Evolutionary conservation across 495 filamentous ascomycete genomes (phyloP).

Genomic region (Aspergillus olivimuriae): DNA sequence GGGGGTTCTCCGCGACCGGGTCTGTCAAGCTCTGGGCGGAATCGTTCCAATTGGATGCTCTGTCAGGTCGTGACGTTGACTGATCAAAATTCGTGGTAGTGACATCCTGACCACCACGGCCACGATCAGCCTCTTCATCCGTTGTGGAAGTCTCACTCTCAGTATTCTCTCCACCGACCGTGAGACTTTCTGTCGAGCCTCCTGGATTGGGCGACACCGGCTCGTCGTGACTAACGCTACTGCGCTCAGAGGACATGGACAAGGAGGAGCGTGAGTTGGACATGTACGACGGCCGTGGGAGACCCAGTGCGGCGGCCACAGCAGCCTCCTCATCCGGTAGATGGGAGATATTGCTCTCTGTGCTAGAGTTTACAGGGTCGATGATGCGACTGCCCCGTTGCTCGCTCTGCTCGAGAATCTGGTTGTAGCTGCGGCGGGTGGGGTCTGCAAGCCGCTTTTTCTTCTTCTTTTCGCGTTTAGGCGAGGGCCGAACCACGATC

Average conservation of each 20-base stretch:
- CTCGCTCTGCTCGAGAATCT: slow-evolving; percentile 62
- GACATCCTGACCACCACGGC: too few relatives aligned
- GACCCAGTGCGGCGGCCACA: slow-evolving; percentile 63
- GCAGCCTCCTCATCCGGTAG: slow-evolving; percentile 60
- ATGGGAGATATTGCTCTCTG: slow-evolving; percentile 30
- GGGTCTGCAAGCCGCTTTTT: slow-evolving; percentile 79
- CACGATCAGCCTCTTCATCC: slow-evolving; percentile 24
- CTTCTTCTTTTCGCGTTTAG: slow-evolving; percentile 90
- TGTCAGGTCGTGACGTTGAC: too few relatives aligned
- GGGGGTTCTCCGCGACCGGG: background rate
- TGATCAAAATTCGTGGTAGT: too few relatives aligned
- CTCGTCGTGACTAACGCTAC: slow-evolving; percentile 31
- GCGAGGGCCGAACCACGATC: slow-evolving; percentile 85
- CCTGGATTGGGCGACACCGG: slow-evolving; percentile 22
- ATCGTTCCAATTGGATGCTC: background rate
- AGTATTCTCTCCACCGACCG: slow-evolving; percentile 31
- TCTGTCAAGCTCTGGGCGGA: too few relatives aligned
- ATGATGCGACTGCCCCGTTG: slow-evolving; percentile 46
- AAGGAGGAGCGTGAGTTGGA: slow-evolving; percentile 43
- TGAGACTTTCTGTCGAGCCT: too few relatives aligned
- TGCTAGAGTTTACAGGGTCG: slow-evolving; percentile 46
- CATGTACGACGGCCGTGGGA: slow-evolving; percentile 42
- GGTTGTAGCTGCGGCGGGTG: slow-evolving; percentile 67
- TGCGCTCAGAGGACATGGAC: slow-evolving; percentile 42
- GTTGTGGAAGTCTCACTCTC: slow-evolving; percentile 41